A percentile compares a stretch with the other conserved stretches of the same genome.
phyloP scores from a whole-genome alignment of 2,329 filamentous ascomycete species.

The Xylaria sp. region DNA sequence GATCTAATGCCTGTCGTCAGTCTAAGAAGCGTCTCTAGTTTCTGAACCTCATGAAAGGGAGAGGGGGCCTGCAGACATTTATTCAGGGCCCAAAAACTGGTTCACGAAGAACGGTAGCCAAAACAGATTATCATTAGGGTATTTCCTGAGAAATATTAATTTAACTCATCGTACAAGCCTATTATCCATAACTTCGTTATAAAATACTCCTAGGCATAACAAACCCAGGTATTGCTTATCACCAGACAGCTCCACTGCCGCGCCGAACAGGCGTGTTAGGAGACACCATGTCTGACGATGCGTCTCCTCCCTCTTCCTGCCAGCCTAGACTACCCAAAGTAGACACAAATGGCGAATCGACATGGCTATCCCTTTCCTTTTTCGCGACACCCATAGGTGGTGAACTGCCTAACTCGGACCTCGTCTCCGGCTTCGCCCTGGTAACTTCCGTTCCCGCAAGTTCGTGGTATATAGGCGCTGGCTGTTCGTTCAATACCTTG shows the following conservation, averaged over 20 bases:
- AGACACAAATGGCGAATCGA: slow-evolving; percentile 46
- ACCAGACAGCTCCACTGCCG: neutral
- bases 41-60: neutral
- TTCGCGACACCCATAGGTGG: slow-evolving; percentile 29
- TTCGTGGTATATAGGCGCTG: slow-evolving; percentile 45
- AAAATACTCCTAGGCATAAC: too few relatives aligned
- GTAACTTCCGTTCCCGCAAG: slow-evolving; percentile 42
- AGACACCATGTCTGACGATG: slow-evolving; percentile 44
- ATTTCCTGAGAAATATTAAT: neutral
- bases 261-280: slow-evolving; percentile 40
- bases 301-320: slow-evolving; percentile 41
- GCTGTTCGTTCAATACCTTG: slow-evolving; percentile 16
- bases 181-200: neutral
- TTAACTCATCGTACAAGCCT: neutral
- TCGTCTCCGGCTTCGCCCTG: slow-evolving; percentile 20
- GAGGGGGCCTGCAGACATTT: neutral
- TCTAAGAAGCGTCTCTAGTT: too few relatives aligned
- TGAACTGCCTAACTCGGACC: slow-evolving; percentile 30
- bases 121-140: neutral
- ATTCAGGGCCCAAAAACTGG: too few relatives aligned
- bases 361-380: slow-evolving; percentile 31
- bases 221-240: neutral
- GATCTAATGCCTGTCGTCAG: neutral
- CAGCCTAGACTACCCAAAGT: slow-evolving; percentile 43
- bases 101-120: neutral